phyloP scores from a whole-genome alignment of 176 grass and related monocot species.

The Areca catechu region DNA sequence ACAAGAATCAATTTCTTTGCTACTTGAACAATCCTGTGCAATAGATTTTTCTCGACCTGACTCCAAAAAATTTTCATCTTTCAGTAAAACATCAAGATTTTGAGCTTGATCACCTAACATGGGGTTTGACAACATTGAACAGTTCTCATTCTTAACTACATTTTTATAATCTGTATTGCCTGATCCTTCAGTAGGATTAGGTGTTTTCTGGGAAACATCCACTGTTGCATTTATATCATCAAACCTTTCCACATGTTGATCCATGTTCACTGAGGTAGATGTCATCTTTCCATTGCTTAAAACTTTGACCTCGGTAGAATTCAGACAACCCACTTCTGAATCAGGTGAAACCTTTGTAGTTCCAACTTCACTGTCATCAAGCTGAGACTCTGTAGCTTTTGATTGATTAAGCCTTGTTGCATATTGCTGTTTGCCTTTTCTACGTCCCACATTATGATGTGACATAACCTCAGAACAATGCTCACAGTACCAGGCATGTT shows the following conservation, averaged over 20 bases:
- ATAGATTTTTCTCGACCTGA: background rate
- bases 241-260: conserved; percentile 1
- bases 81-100: background rate
- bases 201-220: background rate
- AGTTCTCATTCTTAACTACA: background rate
- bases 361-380: background rate
- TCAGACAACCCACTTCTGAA: background rate
- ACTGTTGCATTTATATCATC: background rate
- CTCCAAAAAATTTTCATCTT: background rate
- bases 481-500: conserved; percentile 51
- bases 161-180: background rate
- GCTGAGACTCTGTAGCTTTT: background rate
- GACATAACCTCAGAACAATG: conserved; percentile 38
- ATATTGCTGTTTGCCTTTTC: background rate
- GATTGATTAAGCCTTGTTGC: background rate
- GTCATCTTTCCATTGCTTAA: background rate
- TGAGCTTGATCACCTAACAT: background rate
- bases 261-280: background rate
- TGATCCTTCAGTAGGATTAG: background rate
- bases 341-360: background rate
- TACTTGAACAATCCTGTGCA: background rate
- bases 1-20: background rate
- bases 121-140: background rate
- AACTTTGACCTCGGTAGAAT: background rate
- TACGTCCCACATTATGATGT: background rate